phyloP scores from a whole-genome alignment of 177 flowering plant genomes.

The Vitis hybrid region DNA sequence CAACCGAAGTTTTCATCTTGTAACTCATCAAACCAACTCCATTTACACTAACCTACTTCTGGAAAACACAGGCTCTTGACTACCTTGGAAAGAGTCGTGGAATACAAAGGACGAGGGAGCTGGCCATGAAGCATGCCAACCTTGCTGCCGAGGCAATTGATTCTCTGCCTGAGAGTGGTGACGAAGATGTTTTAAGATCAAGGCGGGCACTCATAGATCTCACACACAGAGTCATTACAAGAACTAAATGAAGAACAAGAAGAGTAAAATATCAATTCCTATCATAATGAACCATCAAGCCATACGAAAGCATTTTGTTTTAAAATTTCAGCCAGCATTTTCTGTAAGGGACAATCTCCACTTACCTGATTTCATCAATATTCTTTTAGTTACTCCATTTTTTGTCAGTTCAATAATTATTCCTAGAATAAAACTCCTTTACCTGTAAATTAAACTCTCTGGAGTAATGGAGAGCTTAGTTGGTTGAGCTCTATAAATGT shows the following conservation, averaged over 20 bases:
- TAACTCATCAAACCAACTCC: too few relatives aligned
- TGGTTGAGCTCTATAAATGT: too few relatives aligned
- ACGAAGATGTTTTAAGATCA: slow-evolving; percentile 63
- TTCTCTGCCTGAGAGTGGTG: slow-evolving; percentile 68
- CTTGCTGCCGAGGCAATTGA: slow-evolving; percentile 78
- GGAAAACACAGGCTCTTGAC: slow-evolving; percentile 65
- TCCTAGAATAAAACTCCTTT: too few relatives aligned
- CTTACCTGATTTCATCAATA: neutral
- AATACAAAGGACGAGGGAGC: slow-evolving; percentile 68
- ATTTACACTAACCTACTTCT: neutral
- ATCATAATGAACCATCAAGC: too few relatives aligned
- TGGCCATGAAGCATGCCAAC: slow-evolving; percentile 74
- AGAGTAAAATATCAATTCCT: neutral
- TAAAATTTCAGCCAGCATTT: neutral
- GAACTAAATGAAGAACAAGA: slow-evolving; percentile 60
- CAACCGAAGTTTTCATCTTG: too few relatives aligned
- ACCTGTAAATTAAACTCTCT: too few relatives aligned
- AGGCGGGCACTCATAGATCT: slow-evolving; percentile 85
- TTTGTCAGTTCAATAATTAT: too few relatives aligned
- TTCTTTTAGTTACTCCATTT: slow-evolving; percentile 5
- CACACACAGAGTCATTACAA: slow-evolving; percentile 68
- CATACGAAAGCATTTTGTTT: slow-evolving; percentile 1
- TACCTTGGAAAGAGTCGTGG: slow-evolving; percentile 83
- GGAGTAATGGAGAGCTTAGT: too few relatives aligned
- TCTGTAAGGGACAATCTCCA: slow-evolving; percentile 13